These are phyloP conservation scores for Pleurotus djamor DNA, from an alignment of 768 basidiomycete genomes.

Conservation along the genomic window DNA sequence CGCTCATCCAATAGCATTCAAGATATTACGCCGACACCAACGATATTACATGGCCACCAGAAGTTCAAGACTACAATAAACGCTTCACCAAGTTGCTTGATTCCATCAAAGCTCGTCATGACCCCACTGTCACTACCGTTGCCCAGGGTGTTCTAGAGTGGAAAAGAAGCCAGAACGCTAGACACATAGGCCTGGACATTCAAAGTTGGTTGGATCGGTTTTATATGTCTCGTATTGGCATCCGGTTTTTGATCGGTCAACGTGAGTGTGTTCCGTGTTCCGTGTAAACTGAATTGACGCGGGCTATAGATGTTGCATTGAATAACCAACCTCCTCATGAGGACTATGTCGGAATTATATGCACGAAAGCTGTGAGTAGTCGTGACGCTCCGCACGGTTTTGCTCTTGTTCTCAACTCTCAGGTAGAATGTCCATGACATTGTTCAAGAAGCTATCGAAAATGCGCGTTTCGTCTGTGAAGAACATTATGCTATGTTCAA, in stretches of 20 bases:
- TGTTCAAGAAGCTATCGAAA: constrained; percentile 98
- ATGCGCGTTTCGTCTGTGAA: constrained; percentile 92
- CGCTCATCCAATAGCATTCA: constrained; percentile 9
- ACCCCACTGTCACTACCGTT: constrained; percentile 96
- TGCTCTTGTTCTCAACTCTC: constrained; percentile 2
- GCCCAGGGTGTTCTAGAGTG: constrained; percentile 96
- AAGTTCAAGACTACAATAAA: constrained; percentile 90
- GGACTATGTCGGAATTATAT: constrained; percentile 97
- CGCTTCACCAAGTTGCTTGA: constrained; percentile 87
- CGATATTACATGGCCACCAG: constrained; percentile 80
- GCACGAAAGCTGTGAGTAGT: constrained; percentile 76
- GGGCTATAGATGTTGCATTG: constrained; percentile 77
- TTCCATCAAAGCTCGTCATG: constrained; percentile 90
- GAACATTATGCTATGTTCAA: constrained; percentile 97
- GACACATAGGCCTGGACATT: constrained; percentile 79
- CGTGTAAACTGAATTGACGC: constrained; percentile 4
- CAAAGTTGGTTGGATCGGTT: constrained; percentile 97
- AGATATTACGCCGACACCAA: constrained; percentile 87
- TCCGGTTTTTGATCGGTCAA: constrained; percentile 96
- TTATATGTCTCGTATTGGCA: constrained; percentile 94
- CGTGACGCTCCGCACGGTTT: not conserved
- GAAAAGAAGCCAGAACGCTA: constrained; percentile 74
- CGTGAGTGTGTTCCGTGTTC: constrained; percentile 48
- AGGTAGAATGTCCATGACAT: constrained; percentile 90
- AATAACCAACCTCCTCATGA: constrained; percentile 89